phyloP scores from a whole-genome alignment of 2,329 filamentous ascomycete species.

The Exophiala sp. region DNA sequence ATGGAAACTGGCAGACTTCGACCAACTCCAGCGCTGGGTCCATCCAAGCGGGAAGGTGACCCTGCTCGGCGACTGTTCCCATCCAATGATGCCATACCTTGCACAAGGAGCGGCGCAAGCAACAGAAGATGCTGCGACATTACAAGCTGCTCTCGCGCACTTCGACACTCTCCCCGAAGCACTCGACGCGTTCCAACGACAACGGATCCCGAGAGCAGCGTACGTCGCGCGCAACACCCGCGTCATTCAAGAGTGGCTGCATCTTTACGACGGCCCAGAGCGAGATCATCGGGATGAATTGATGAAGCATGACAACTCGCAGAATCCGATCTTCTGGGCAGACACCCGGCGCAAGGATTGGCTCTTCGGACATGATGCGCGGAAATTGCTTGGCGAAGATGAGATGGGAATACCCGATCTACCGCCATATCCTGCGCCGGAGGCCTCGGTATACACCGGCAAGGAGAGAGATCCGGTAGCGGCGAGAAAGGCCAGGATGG shows the following conservation, averaged over 20 bases:
- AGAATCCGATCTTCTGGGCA: conserved; percentile 34
- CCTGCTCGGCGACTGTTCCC: conserved; percentile 42
- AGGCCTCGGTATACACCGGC: conserved; percentile 14
- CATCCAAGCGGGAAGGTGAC: conserved; percentile 32
- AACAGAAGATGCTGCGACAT: conserved; percentile 40
- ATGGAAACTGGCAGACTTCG: conserved; percentile 28
- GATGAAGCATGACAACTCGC: conserved; percentile 27
- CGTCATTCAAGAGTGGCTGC: conserved; percentile 33
- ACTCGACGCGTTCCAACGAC: conserved; percentile 46
- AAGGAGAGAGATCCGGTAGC: background rate
- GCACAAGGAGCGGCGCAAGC: conserved; percentile 45
- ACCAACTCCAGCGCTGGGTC: conserved; percentile 33
- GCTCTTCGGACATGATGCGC: conserved; percentile 30
- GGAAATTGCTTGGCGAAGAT: conserved; percentile 3
- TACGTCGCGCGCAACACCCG: conserved; percentile 32
- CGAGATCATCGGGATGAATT: conserved; percentile 29
- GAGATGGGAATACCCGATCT: conserved; percentile 13
- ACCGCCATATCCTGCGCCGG: conserved; percentile 9
- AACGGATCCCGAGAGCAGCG: conserved; percentile 21
- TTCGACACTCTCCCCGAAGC: conserved; percentile 11
- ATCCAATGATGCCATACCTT: conserved; percentile 47
- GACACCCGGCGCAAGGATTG: conserved; percentile 28
- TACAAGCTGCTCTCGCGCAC: conserved; percentile 11
- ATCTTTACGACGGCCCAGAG: conserved; percentile 31
- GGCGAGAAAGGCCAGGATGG: background rate